phyloP scores from a whole-genome alignment of 2,329 filamentous ascomycete species.

The Claviceps citrina region DNA sequence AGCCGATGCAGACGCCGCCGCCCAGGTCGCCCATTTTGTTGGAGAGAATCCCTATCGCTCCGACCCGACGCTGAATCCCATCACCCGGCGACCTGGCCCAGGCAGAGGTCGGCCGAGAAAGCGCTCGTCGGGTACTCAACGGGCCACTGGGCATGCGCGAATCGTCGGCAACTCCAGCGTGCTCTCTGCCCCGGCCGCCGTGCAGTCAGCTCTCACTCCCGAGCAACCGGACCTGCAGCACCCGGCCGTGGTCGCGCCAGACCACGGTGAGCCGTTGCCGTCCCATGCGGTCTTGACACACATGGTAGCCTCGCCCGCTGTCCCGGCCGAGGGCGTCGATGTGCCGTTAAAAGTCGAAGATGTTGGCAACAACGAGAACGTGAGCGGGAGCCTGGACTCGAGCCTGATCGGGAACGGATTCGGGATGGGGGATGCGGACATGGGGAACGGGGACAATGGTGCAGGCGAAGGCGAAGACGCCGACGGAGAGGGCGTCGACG shows the following conservation, averaged over 20 bases:
- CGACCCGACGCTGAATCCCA: constrained; percentile 41
- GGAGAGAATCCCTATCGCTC: constrained; percentile 24
- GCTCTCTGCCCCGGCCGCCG: not conserved
- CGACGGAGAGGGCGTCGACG: constrained; percentile 16
- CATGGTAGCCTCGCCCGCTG: not conserved
- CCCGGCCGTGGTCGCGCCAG: not conserved
- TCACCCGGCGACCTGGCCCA: constrained; percentile 44
- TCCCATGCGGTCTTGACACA: not conserved
- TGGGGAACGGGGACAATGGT: too few relatives aligned
- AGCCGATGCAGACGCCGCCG: constrained; percentile 24
- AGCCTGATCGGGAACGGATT: not conserved
- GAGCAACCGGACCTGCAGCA: not conserved
- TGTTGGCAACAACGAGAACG: too few relatives aligned
- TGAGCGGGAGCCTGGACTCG: too few relatives aligned
- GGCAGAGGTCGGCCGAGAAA: constrained; percentile 40
- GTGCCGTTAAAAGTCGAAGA: constrained; percentile 4
- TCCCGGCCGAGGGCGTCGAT: not conserved
- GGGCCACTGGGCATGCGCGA: not conserved
- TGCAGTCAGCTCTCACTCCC: not conserved
- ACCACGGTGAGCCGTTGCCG: not conserved
- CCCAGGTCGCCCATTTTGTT: too few relatives aligned
- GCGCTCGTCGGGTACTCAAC: constrained; percentile 8
- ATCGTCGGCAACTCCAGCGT: not conserved
- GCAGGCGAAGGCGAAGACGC: constrained; percentile 6
- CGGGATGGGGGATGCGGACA: not conserved